These are phyloP conservation scores for Ambrosiella xylebori DNA, from an alignment of 2,329 filamentous ascomycete genomes.

Conservation along the genomic window DNA sequence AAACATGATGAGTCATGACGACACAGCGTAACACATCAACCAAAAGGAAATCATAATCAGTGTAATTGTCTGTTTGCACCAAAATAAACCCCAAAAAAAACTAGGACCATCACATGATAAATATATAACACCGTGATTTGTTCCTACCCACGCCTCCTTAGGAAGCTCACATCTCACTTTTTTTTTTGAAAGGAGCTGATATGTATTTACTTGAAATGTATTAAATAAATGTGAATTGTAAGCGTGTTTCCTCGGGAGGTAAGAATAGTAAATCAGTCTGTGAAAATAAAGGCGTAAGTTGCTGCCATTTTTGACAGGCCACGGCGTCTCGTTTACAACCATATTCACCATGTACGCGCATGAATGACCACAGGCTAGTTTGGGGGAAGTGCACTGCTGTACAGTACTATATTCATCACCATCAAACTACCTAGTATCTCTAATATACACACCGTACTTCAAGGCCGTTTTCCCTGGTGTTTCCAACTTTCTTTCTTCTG, in stretches of 20 bases:
- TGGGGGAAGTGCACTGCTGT: neutral
- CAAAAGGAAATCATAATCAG: too few relatives aligned
- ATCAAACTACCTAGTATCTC: neutral
- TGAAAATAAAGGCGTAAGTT: neutral
- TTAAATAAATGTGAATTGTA: neutral
- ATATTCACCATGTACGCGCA: neutral
- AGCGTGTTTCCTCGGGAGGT: neutral
- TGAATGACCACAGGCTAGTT: neutral
- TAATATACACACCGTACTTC: neutral
- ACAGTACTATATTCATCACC: neutral
- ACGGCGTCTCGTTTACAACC: neutral
- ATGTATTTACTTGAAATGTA: too few relatives aligned
- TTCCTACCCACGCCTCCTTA: too few relatives aligned
- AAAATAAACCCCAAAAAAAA: too few relatives aligned
- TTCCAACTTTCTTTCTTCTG: neutral
- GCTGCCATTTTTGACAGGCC: neutral
- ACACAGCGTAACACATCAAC: too few relatives aligned
- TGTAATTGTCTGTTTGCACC: too few relatives aligned
- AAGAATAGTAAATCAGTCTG: neutral
- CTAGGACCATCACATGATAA: too few relatives aligned
- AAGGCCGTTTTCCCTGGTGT: neutral
- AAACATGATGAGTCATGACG: too few relatives aligned
- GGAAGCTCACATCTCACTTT: too few relatives aligned
- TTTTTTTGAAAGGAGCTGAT: too few relatives aligned
- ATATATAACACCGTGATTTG: too few relatives aligned